phyloP scores from a whole-genome alignment of 768 basidiomycete species.

The Favolaschia claudopus region DNA sequence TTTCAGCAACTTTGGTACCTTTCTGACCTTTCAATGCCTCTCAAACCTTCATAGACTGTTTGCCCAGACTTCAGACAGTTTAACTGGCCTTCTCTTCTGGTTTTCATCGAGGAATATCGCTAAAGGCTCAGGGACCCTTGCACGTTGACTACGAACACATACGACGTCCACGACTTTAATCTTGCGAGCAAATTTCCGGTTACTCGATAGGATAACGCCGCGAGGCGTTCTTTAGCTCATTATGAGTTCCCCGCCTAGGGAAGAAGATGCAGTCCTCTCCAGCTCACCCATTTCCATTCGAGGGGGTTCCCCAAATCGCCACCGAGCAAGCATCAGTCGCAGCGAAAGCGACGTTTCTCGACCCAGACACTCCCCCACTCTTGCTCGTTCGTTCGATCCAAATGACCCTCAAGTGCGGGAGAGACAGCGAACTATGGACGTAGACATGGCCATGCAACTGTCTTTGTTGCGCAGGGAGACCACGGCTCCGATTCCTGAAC shows the following conservation, averaged over 20 bases:
- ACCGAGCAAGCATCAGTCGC: conserved; percentile 46
- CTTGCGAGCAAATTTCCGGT: too few relatives aligned
- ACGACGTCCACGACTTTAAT: too few relatives aligned
- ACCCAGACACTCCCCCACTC: conserved; percentile 67
- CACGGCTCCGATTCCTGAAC: conserved; percentile 45
- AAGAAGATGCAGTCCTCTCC: conserved; percentile 38
- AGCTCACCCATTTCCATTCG: conserved; percentile 53
- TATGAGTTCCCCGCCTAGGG: conserved; percentile 50
- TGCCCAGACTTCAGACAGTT: too few relatives aligned
- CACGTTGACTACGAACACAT: too few relatives aligned
- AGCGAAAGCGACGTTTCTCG: conserved; percentile 48
- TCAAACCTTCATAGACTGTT: too few relatives aligned
- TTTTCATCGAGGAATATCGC: too few relatives aligned
- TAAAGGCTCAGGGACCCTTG: too few relatives aligned
- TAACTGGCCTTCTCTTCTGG: too few relatives aligned
- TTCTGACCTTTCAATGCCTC: too few relatives aligned
- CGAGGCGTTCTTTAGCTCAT: too few relatives aligned
- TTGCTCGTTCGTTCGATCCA: conserved; percentile 67
- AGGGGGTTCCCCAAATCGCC: conserved; percentile 48
- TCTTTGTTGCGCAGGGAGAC: conserved; percentile 77
- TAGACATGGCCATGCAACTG: conserved; percentile 88
- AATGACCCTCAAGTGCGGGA: conserved; percentile 81
- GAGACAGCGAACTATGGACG: conserved; percentile 92
- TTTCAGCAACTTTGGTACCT: too few relatives aligned
- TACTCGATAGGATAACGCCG: too few relatives aligned